Evolutionary conservation across 805 yeast genomes (phyloP).

Genomic region (Saccharomyces paradoxus): DNA sequence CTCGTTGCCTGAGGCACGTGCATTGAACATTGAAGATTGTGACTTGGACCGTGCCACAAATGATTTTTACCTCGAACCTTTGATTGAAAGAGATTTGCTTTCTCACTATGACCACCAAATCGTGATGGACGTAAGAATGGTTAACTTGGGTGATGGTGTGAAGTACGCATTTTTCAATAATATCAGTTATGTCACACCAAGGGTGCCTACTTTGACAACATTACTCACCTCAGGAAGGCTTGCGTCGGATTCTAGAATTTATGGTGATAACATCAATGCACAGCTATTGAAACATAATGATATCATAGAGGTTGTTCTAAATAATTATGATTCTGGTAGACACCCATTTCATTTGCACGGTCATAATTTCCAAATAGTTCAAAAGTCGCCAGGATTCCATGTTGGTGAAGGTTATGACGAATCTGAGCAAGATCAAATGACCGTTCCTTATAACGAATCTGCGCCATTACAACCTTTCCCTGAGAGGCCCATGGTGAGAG

Average conservation of each 20-base stretch:
- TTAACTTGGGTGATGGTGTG: slow-evolving; percentile 63
- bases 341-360: slow-evolving; percentile 80
- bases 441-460: slow-evolving; percentile 47
- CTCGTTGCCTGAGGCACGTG: slow-evolving; percentile 23
- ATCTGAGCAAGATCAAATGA: slow-evolving; percentile 24
- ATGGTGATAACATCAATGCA: slow-evolving; percentile 63
- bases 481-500: slow-evolving; percentile 56
- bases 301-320: slow-evolving; percentile 65
- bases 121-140: slow-evolving; percentile 54
- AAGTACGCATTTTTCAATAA: slow-evolving; percentile 72
- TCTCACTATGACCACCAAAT: slow-evolving; percentile 51
- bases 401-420: slow-evolving; percentile 35
- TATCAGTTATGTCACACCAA: slow-evolving; percentile 55
- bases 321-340: slow-evolving; percentile 72
- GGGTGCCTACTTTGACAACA: slow-evolving; percentile 61
- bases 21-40: slow-evolving; percentile 18
- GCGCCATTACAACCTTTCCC: slow-evolving; percentile 39
- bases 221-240: slow-evolving; percentile 52
- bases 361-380: slow-evolving; percentile 56
- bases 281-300: slow-evolving; percentile 53
- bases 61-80: slow-evolving; percentile 33
- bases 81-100: slow-evolving; percentile 38
- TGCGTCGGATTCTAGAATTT: slow-evolving; percentile 52
- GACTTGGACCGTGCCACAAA: slow-evolving; percentile 15
- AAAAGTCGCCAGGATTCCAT: slow-evolving; percentile 42